Percentiles rank a stretch among this genome's conserved stretches.
phyloP scores from a whole-genome alignment of 768 basidiomycete species.

The Lactarius hatsudake region DNA sequence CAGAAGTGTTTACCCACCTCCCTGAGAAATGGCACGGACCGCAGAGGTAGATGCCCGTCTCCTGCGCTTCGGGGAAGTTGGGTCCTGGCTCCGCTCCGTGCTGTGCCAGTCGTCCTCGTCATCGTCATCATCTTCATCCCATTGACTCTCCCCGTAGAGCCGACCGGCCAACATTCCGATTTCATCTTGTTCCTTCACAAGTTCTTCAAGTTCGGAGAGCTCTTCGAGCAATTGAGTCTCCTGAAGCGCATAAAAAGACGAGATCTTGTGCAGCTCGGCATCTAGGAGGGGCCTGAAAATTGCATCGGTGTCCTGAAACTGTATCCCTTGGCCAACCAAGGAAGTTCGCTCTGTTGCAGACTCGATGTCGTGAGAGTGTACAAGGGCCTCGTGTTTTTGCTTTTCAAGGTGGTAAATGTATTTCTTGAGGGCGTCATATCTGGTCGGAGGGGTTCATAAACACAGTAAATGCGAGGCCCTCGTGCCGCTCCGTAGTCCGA shows the following conservation, averaged over 20 bases:
- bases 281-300: slow-evolving; percentile 76
- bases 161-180: slow-evolving; percentile 49
- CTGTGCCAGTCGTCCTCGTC: slow-evolving; percentile 40
- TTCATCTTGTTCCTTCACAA: slow-evolving; percentile 59
- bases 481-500: neutral
- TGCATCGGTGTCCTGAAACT: slow-evolving; percentile 44
- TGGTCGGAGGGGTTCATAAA: slow-evolving; percentile 31
- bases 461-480: neutral
- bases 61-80: slow-evolving; percentile 33
- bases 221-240: slow-evolving; percentile 69
- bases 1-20: slow-evolving; percentile 14
- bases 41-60: slow-evolving; percentile 33
- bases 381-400: slow-evolving; percentile 52
- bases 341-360: slow-evolving; percentile 54
- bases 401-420: slow-evolving; percentile 85
- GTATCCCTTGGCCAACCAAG: slow-evolving; percentile 45
- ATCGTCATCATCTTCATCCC: slow-evolving; percentile 54
- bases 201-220: slow-evolving; percentile 53
- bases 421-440: slow-evolving; percentile 85
- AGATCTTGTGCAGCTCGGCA: slow-evolving; percentile 78
- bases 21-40: slow-evolving; percentile 17
- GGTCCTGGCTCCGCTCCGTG: slow-evolving; percentile 35
- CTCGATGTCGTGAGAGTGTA: slow-evolving; percentile 53
- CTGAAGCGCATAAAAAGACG: slow-evolving; percentile 73
- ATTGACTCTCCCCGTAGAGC: slow-evolving; percentile 48